Conservation (phyloP, 805 yeast genomes). For the Candida endomychidarum region DNA sequence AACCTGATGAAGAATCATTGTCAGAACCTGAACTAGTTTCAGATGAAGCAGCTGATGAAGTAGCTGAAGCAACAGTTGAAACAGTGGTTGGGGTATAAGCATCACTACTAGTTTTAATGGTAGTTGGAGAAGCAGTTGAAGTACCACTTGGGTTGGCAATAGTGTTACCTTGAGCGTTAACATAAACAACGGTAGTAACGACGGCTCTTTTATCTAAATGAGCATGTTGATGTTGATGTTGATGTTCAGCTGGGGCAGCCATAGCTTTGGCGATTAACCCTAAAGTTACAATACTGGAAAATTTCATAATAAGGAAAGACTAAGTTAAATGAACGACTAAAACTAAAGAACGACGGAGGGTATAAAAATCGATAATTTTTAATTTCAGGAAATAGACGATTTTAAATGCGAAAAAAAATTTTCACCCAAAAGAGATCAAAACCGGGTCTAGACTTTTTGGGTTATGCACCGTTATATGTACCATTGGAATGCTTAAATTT, state of each 20-base stretch:
- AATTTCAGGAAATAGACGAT: constrained; percentile 5
- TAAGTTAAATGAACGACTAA: constrained; percentile 9
- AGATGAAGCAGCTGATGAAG: constrained; percentile 9
- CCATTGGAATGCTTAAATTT: too few relatives aligned
- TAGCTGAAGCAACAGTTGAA: constrained; percentile 8
- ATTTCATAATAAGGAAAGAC: constrained; percentile 22
- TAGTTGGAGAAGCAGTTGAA: constrained; percentile 12
- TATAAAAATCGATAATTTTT: constrained; percentile 5
- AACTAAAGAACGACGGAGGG: constrained; percentile 7
- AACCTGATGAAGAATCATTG: constrained; percentile 14
- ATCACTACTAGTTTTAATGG: constrained; percentile 13
- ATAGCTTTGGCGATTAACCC: constrained; percentile 17
- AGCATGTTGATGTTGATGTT: constrained; percentile 30
- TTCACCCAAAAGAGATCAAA: constrained; percentile 8
- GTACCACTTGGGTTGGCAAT: constrained; percentile 25
- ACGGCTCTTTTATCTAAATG: constrained; percentile 38
- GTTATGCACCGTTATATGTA: constrained; percentile 3
- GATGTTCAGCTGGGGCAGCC: constrained; percentile 38
- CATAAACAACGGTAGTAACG: constrained; percentile 37
- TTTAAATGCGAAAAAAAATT: constrained; percentile 7
- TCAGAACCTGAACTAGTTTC: constrained; percentile 6
- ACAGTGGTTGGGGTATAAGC: constrained; percentile 9
- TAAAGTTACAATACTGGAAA: constrained; percentile 13
- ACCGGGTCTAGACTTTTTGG: constrained; percentile 8
- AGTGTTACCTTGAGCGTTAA: constrained; percentile 36